These are phyloP conservation scores for Pseudonitzschia multistriata DNA, from an alignment of 108 stramenopile genomes.

Conservation along the genomic window DNA sequence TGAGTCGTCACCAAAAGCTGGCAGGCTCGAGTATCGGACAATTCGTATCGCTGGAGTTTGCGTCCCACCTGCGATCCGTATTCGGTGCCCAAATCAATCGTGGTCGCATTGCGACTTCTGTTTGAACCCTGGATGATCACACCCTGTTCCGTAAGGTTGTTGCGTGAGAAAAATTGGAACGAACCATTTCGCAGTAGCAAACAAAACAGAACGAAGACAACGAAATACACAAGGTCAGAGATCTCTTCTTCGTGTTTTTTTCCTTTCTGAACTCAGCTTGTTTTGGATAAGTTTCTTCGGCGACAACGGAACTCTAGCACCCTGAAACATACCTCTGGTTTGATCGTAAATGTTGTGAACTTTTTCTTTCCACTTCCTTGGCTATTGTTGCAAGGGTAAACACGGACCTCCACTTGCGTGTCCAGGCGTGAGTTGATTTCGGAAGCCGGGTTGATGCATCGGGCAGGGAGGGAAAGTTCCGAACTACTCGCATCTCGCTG, in stretches of 20 bases:
- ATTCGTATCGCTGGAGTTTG: slow-evolving; percentile 80
- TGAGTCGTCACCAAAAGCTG: slow-evolving; percentile 89
- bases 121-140: slow-evolving; percentile 85
- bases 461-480: slow-evolving; percentile 31
- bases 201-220: background rate
- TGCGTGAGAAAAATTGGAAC: background rate
- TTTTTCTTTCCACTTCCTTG: slow-evolving; percentile 53
- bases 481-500: slow-evolving; percentile 26
- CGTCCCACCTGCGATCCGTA: slow-evolving; percentile 79
- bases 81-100: slow-evolving; percentile 66
- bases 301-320: too few relatives aligned
- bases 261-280: background rate
- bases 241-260: background rate
- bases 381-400: slow-evolving; percentile 88
- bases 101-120: slow-evolving; percentile 51
- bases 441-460: slow-evolving; percentile 77
- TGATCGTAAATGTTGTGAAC: slow-evolving; percentile 78
- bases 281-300: background rate
- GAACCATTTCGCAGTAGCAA: background rate
- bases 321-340: slow-evolving; percentile 64
- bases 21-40: slow-evolving; percentile 85
- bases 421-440: slow-evolving; percentile 82
- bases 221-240: background rate
- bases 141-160: slow-evolving; percentile 38
- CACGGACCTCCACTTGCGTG: slow-evolving; percentile 84